These are phyloP conservation scores for Saccharum spontaneum DNA, from an alignment of 176 grass and related monocot species.

Conservation along the genomic window DNA sequence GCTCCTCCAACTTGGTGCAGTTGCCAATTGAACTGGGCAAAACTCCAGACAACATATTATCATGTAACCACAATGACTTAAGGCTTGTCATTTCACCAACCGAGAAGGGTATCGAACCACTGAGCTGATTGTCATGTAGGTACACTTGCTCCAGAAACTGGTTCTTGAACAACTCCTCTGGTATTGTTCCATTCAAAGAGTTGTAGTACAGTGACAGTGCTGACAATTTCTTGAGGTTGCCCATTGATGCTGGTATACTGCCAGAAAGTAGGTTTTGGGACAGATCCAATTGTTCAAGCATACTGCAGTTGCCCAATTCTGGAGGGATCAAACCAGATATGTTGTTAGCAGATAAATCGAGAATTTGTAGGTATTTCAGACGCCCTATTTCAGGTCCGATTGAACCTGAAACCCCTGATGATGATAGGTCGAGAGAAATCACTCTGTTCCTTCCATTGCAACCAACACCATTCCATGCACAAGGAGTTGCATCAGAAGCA, in stretches of 20 bases:
- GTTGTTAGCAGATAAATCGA: slow-evolving; percentile 37
- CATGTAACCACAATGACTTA: slow-evolving; percentile 38
- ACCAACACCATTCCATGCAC: slow-evolving; percentile 52
- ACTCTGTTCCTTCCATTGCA: slow-evolving; percentile 37
- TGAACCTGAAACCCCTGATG: slow-evolving; percentile 36
- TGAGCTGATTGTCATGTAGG: slow-evolving; percentile 55
- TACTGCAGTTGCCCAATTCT: slow-evolving; percentile 63
- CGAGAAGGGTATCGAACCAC: slow-evolving; percentile 43
- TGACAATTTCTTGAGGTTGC: slow-evolving; percentile 45
- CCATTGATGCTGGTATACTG: slow-evolving; percentile 59
- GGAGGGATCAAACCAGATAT: slow-evolving; percentile 31
- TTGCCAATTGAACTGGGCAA: slow-evolving; percentile 69
- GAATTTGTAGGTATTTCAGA: slow-evolving; percentile 20
- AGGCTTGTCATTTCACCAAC: slow-evolving; percentile 48
- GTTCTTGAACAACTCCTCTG: slow-evolving; percentile 50
- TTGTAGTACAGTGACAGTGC: slow-evolving; percentile 43
- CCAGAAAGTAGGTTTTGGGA: slow-evolving; percentile 56
- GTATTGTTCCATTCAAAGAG: slow-evolving; percentile 53
- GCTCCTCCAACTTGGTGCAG: slow-evolving; percentile 58
- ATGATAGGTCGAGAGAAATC: slow-evolving; percentile 47
- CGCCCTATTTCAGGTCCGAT: slow-evolving; percentile 45
- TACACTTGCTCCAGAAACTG: slow-evolving; percentile 40
- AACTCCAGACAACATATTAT: slow-evolving; percentile 56
- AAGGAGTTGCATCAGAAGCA: slow-evolving; percentile 51
- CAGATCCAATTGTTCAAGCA: slow-evolving; percentile 38